Evolutionary conservation across 257 asterid species (phyloP).

Genomic region (Solanum paucissectum): DNA sequence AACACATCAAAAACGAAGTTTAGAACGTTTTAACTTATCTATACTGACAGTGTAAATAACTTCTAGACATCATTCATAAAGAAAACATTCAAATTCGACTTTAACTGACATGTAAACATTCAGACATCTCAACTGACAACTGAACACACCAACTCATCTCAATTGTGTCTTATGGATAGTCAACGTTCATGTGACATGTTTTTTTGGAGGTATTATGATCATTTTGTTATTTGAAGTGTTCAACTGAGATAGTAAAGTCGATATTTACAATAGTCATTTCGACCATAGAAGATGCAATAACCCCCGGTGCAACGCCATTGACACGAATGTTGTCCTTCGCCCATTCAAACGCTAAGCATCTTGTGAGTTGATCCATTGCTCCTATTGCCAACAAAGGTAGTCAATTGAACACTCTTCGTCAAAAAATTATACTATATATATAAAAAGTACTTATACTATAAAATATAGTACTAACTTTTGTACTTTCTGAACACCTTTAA

Average conservation of each 20-base stretch:
- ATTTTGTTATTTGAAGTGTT: background rate
- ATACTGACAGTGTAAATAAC: background rate
- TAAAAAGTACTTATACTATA: background rate
- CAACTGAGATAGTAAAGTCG: background rate
- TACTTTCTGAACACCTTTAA: background rate
- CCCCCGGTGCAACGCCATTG: background rate
- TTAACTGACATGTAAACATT: background rate
- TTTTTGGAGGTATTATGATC: background rate
- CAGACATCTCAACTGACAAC: background rate
- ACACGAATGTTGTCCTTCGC: constrained; percentile 1
- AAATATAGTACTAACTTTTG: background rate
- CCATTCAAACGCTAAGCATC: background rate
- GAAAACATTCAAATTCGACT: background rate
- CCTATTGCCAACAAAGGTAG: background rate
- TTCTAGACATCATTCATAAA: background rate
- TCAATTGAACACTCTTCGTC: background rate
- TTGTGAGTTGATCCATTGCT: constrained; percentile 1
- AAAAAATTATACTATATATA: background rate
- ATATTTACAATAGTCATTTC: background rate
- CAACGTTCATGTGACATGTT: background rate
- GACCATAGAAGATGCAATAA: background rate
- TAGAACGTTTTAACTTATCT: background rate
- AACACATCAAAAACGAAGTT: background rate
- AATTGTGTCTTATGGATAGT: background rate
- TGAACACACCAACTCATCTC: background rate